A percentile compares a stretch with the other conserved stretches of the same genome.
Conservation (phyloP, 352 stramenopile genomes). For the Phytopythium oedochilum region DNA sequence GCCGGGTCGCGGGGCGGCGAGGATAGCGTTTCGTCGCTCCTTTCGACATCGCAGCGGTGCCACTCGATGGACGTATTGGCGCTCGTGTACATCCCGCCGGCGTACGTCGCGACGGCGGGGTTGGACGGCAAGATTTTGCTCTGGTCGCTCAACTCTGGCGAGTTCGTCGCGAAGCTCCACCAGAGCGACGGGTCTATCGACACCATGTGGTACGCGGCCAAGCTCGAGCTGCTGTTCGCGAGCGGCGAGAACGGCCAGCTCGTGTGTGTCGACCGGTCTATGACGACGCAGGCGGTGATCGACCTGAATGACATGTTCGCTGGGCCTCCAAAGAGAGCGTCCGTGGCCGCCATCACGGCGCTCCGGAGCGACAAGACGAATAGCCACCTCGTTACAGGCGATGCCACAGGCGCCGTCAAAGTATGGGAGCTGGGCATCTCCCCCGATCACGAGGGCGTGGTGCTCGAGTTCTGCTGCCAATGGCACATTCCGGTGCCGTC, state of each 20-base stretch:
- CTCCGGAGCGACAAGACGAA: conserved; percentile 54
- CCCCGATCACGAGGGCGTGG: conserved; percentile 44
- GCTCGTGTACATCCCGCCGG: conserved; percentile 63
- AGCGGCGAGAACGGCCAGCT: conserved; percentile 57
- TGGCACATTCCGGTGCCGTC: conserved; percentile 29
- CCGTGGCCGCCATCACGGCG: conserved; percentile 45
- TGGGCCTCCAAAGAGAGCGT: conserved; percentile 7
- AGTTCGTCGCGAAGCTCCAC: conserved; percentile 56
- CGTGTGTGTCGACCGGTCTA: conserved; percentile 64
- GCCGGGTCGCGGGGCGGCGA: conserved; percentile 19
- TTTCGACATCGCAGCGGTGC: background rate
- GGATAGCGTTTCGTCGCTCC: conserved; percentile 4
- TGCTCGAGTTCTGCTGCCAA: conserved; percentile 50
- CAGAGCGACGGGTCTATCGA: conserved; percentile 64
- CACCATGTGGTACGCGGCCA: conserved; percentile 59
- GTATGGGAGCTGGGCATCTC: conserved; percentile 62
- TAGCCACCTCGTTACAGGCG: conserved; percentile 51
- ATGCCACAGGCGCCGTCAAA: conserved; percentile 50
- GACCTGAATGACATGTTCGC: conserved; percentile 18
- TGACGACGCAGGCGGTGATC: conserved; percentile 48
- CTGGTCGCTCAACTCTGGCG: conserved; percentile 77
- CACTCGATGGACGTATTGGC: conserved; percentile 71
- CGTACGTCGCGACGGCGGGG: conserved; percentile 62
- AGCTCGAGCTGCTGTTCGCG: conserved; percentile 68
- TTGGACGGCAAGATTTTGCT: conserved; percentile 71